Base-by-base conservation (phyloP, 163 green algal genomes). In the Chlamydomonas reinhardtii region DNA sequence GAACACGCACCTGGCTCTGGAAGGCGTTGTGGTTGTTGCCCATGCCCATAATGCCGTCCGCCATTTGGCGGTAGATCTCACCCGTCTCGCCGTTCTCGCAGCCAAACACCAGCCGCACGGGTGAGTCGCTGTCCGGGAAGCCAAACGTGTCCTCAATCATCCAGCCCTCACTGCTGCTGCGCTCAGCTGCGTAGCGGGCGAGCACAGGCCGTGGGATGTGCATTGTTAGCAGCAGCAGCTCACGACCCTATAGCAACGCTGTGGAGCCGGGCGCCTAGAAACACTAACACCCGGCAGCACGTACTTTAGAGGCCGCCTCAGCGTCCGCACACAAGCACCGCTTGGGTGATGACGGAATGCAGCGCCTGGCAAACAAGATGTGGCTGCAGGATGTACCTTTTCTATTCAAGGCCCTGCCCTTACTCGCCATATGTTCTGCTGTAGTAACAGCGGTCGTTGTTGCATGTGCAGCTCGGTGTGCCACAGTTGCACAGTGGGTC, bases 11-110 rank as follows among this genome's bases (percentile, higher is more conserved):
- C 93, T 98, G 96, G n/a, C 94, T 94, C 4, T 97, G 81, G 3
- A 99, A 78, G 2, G 94, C 94, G 37, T 96, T 93, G 31, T 94
- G 75, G 74, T 92, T 95, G 89, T 96, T 96, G 66, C 97, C 97
- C 85, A 99, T 94, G 17, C 96, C 97, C 76, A 99, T 89, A 64
- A 99, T 95, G 27, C 97, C 97, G 84, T 99, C 97, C 0, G 96
- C 97, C 66, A 89, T 88, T 90, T 98, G 96, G 52, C 93, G 89
- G 90, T 93, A 98, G 59, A 99, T 98, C 82, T 97, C 95, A 0
- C 97, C 97, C 29, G 95, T 99, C 88, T 99, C 97, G 31, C 78
- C 88, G 16, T 89, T 96, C 82, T 98, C 96, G 85, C 97, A 99
- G 8, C 97, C 97, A 91, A 99, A 99, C 52, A 95, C 92, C 29